Evolutionary conservation across 495 filamentous ascomycete genomes (phyloP).

Genomic region (Peziza echinospora): DNA sequence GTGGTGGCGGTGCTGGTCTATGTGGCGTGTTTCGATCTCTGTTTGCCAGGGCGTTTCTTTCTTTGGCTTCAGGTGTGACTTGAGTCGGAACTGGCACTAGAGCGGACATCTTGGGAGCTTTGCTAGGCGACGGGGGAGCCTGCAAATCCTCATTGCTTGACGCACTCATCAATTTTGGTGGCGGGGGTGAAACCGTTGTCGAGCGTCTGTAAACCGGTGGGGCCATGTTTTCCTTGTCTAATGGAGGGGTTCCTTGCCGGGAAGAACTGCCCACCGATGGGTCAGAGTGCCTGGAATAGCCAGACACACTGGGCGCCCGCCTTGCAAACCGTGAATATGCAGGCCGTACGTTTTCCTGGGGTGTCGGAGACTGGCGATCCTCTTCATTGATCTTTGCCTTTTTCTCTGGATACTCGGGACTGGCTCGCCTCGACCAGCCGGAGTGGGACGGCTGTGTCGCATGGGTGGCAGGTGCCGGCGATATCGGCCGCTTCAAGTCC

Average conservation of each 20-base stretch:
- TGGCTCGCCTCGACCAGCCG: conserved; percentile 12
- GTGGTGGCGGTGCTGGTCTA: conserved; percentile 60
- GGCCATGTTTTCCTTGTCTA: neutral
- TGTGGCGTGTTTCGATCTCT: conserved; percentile 69
- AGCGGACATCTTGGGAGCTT: neutral
- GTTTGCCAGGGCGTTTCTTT: conserved; percentile 45
- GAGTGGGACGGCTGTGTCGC: too few relatives aligned
- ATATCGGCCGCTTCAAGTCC: conserved; percentile 8
- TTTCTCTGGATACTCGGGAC: conserved; percentile 9
- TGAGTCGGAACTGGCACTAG: conserved; percentile 23
- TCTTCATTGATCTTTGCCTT: neutral
- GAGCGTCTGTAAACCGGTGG: neutral
- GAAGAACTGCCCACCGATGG: too few relatives aligned
- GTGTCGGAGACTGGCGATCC: neutral
- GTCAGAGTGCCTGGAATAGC: too few relatives aligned
- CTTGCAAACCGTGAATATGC: neutral
- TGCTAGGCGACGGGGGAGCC: neutral
- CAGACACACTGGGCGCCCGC: neutral
- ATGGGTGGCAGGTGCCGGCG: too few relatives aligned
- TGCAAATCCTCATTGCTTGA: too few relatives aligned
- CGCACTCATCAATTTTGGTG: neutral
- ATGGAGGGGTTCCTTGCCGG: too few relatives aligned
- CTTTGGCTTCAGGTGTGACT: too few relatives aligned
- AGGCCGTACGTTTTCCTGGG: neutral
- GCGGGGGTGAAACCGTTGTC: neutral